Evolutionary conservation across 306 rosid genomes (phyloP).

Genomic region (Rosa rugosa): DNA sequence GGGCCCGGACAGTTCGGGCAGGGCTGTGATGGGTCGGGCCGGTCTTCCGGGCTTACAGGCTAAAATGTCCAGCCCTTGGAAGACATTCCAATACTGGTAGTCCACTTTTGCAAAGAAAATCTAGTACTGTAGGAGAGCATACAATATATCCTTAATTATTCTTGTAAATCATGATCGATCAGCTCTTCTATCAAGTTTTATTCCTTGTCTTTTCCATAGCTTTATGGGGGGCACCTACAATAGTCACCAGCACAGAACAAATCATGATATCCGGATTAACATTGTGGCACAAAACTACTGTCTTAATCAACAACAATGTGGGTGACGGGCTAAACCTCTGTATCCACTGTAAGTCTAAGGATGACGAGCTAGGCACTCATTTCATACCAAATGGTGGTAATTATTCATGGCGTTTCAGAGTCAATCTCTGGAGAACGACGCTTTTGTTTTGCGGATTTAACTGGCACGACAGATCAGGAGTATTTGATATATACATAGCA

Average conservation of each 20-base stretch:
- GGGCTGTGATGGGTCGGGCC: no score
- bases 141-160: no score
- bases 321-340: background rate
- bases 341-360: slow-evolving; percentile 6
- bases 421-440: background rate
- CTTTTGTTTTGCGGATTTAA: background rate
- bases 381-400: background rate
- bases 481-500: background rate
- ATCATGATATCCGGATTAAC: no score
- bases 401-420: background rate
- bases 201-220: background rate
- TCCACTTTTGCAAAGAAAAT: no score
- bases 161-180: background rate
- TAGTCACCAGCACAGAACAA: background rate
- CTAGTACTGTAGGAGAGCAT: no score
- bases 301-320: background rate
- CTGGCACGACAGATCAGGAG: background rate
- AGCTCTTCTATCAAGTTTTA: background rate
- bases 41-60: no score
- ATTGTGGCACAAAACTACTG: background rate
- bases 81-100: no score
- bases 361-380: slow-evolving; percentile 5
- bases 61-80: no score
- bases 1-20: no score
- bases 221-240: background rate